Conservation (phyloP, 305 asterid genomes). For the Fraxinus greggii region DNA sequence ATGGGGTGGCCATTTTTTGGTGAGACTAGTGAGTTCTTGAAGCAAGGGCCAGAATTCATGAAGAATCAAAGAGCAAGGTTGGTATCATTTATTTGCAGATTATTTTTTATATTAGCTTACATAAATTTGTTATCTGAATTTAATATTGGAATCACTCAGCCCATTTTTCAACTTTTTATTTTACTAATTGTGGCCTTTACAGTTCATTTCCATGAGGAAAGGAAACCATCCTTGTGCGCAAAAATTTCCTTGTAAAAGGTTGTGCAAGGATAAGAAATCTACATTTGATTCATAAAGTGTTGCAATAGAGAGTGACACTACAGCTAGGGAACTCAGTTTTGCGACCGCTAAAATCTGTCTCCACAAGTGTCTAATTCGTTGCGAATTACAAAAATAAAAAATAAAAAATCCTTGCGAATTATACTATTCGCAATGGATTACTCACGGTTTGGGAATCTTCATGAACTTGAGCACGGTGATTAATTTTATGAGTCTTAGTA, state of each 20-base stretch:
- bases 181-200: neutral
- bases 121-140: neutral
- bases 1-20: conserved; percentile 65
- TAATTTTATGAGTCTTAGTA: neutral
- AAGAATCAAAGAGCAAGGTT: conserved; percentile 39
- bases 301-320: neutral
- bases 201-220: neutral
- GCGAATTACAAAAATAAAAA: neutral
- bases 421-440: neutral
- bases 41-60: conserved; percentile 51
- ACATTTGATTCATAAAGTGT: neutral
- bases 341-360: neutral
- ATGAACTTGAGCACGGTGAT: neutral
- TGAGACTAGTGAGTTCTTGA: conserved; percentile 43
- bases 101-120: neutral
- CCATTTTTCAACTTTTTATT: conserved; percentile 15
- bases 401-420: neutral
- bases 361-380: neutral
- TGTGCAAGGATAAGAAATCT: neutral
- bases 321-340: neutral
- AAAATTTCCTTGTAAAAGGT: neutral
- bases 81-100: neutral
- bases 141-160: neutral
- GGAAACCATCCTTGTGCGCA: neutral
- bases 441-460: neutral